These are phyloP conservation scores for Spergularia azorica DNA, from an alignment of 179 eudicot genomes.

Conservation along the genomic window DNA sequence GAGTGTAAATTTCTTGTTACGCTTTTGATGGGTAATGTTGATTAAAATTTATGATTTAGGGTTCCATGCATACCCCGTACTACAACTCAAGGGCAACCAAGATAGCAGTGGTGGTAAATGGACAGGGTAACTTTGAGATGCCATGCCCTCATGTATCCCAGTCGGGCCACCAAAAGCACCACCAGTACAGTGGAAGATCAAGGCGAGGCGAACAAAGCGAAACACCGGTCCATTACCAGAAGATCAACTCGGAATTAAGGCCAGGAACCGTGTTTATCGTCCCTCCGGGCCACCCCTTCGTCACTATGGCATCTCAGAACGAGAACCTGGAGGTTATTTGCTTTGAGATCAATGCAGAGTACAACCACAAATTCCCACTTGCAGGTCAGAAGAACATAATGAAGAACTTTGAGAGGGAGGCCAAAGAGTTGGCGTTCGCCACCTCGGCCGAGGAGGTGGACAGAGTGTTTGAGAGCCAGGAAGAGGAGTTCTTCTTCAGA, in stretches of 20 bases:
- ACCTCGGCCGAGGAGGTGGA: slow-evolving; percentile 50
- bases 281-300: slow-evolving; percentile 76
- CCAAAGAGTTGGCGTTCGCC: slow-evolving; percentile 62
- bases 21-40: too few relatives aligned
- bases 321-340: slow-evolving; percentile 51
- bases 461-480: slow-evolving; percentile 43
- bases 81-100: slow-evolving; percentile 71
- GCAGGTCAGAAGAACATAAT: slow-evolving; percentile 63
- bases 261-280: slow-evolving; percentile 53
- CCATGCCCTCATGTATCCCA: slow-evolving; percentile 68
- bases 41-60: slow-evolving; percentile 32
- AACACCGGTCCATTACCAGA: slow-evolving; percentile 44
- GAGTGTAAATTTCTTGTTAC: too few relatives aligned
- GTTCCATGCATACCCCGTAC: slow-evolving; percentile 57
- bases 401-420: slow-evolving; percentile 59
- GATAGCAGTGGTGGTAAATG: slow-evolving; percentile 48
- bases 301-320: slow-evolving; percentile 51
- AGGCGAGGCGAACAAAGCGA: slow-evolving; percentile 11
- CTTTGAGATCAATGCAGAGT: slow-evolving; percentile 56
- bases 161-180: slow-evolving; percentile 26
- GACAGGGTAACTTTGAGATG: slow-evolving; percentile 74
- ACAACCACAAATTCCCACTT: slow-evolving; percentile 49
- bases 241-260: slow-evolving; percentile 39
- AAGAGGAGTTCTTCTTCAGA: slow-evolving; percentile 51
- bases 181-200: slow-evolving; percentile 21